Evolutionary conservation across 2,329 filamentous ascomycete species (phyloP).

Genomic region (Drechslerella coelobrocha): DNA sequence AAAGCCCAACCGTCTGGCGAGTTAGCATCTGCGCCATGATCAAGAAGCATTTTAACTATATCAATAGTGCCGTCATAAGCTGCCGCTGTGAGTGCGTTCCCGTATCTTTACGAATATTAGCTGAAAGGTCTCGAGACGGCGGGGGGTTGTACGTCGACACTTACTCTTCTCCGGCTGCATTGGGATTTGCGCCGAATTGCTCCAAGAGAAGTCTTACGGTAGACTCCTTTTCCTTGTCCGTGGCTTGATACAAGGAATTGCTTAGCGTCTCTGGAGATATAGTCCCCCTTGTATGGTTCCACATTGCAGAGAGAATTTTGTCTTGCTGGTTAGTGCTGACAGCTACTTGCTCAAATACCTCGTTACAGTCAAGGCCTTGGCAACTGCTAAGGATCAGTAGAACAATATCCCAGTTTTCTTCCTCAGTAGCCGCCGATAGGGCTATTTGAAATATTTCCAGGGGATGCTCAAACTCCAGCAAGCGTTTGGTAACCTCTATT

Average conservation of each 20-base stretch:
- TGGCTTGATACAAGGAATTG: slow-evolving; percentile 59
- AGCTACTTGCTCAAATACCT: slow-evolving; percentile 57
- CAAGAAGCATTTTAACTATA: slow-evolving; percentile 28
- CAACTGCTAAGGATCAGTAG: slow-evolving; percentile 57
- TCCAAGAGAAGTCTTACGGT: slow-evolving; percentile 58
- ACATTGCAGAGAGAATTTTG: slow-evolving; percentile 58
- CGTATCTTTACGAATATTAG: slow-evolving; percentile 56
- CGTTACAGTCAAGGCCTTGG: slow-evolving; percentile 57
- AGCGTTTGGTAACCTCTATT: slow-evolving; percentile 59
- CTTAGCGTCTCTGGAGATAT: slow-evolving; percentile 57
- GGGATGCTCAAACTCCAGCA: slow-evolving; percentile 58
- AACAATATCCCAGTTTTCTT: slow-evolving; percentile 59
- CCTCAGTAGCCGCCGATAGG: slow-evolving; percentile 56
- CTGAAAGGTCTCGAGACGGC: slow-evolving; percentile 15
- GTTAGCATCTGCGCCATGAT: slow-evolving; percentile 31
- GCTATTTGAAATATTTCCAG: slow-evolving; percentile 57
- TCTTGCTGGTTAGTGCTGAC: slow-evolving; percentile 57
- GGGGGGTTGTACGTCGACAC: slow-evolving; percentile 25
- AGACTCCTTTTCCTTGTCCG: slow-evolving; percentile 58
- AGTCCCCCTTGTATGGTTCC: slow-evolving; percentile 58
- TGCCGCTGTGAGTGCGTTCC: slow-evolving; percentile 44
- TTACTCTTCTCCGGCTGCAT: slow-evolving; percentile 59
- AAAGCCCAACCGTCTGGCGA: slow-evolving; percentile 31
- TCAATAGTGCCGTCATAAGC: slow-evolving; percentile 15
- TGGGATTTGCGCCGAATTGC: slow-evolving; percentile 57